Evolutionary conservation across 2,329 filamentous ascomycete genomes (phyloP).

Genomic region (Thelonectria discophora): DNA sequence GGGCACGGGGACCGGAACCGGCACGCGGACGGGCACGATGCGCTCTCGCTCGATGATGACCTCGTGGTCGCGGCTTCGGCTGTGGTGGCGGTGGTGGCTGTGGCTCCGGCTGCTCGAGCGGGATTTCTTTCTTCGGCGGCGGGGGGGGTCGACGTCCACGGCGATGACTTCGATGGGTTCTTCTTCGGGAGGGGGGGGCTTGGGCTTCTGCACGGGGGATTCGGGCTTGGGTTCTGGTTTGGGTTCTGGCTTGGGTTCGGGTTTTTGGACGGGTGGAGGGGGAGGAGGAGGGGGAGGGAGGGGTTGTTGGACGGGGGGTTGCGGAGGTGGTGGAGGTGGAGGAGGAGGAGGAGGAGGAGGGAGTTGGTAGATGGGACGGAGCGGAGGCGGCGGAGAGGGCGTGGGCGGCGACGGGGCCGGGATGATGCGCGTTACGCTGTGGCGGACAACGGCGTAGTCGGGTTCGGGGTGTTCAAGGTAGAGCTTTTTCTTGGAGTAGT

Average conservation of each 20-base stretch:
- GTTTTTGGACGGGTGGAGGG: conserved; percentile 12
- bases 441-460: conserved; percentile 49
- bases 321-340: conserved; percentile 26
- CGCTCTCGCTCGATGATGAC: conserved; percentile 63
- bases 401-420: conserved; percentile 45
- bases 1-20: conserved; percentile 53
- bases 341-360: conserved; percentile 40
- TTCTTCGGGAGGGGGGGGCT: conserved; percentile 37
- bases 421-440: conserved; percentile 51
- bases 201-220: conserved; percentile 33
- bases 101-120: conserved; percentile 45
- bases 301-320: conserved; percentile 13
- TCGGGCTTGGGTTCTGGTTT: conserved; percentile 24
- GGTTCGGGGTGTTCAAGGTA: conserved; percentile 53
- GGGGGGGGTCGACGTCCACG: conserved; percentile 47
- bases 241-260: conserved; percentile 24
- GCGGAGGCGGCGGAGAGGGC: conserved; percentile 37
- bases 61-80: conserved; percentile 52
- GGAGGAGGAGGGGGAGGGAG: conserved; percentile 13
- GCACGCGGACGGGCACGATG: conserved; percentile 53
- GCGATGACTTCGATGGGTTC: conserved; percentile 51
- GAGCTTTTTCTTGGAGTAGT: conserved; percentile 53
- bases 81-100: conserved; percentile 41
- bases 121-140: conserved; percentile 41
- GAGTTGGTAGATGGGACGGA: conserved; percentile 32